Base-by-base conservation (phyloP, 2,329 filamentous ascomycete genomes). In the Daldinia sp. region DNA sequence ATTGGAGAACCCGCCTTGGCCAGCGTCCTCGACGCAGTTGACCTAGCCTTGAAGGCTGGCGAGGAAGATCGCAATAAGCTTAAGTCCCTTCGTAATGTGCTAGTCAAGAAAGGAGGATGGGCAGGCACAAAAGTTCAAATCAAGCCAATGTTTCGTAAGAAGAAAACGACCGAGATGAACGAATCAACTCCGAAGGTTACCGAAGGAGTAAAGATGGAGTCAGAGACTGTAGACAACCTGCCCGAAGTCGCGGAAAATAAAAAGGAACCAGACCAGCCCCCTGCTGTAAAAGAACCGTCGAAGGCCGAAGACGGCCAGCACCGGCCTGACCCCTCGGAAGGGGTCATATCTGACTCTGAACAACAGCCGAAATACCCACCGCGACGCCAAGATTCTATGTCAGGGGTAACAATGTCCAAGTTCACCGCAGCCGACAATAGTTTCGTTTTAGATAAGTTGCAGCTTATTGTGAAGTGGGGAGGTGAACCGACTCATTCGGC, bases 381-480 rank as follows among this genome's bases (percentile, higher is more conserved):
- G 18, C 88, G 87, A 54, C 86, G 92, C 53, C 92, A 93, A 68
- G 93, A 98, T 76, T 98, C 95, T 0, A 87, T 97, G 66, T 94
- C 93, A 1, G 95, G 92, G 15, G 89, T 97, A 6, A 98, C 94
- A 0, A 91, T 98, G 83, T 98, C 95, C 23, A 92, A 97, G 68
- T 97, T 97, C 68, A 96, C 95, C 6, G 95, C 96, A 0, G 93
- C 90, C 15, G 96, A 98, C 78, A 94, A 98, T 78, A 94, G 94
- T 75, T 86, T 98, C 55, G 92, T 97, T 1, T 86, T 99, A 1
- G 97, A 99, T 79, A 99, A 99, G 80, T 84, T 99, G 37, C 96
- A 99, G 79, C 87, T 99, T 42, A 97, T 99, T 74, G 96, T 99
- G 80, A 99, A 99, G 78, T 99, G 96, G 97, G 96, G 96, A 73